Percentiles rank a stretch among this genome's conserved stretches.
Evolutionary conservation across 805 yeast species (phyloP).

Genomic region (Ogataea saltuana): DNA sequence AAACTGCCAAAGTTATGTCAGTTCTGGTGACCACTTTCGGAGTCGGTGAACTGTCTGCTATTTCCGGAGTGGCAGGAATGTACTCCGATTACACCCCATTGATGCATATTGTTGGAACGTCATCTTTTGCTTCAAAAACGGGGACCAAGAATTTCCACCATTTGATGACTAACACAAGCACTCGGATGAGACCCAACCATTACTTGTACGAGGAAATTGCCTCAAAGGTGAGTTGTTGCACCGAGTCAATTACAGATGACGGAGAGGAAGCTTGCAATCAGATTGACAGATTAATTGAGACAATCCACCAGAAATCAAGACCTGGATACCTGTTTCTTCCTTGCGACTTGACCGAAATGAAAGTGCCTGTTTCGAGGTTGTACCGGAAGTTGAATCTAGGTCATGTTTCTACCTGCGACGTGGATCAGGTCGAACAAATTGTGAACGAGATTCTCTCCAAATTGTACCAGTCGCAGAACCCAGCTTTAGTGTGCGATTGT

Average conservation of each 20-base stretch:
- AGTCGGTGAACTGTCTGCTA: constrained; percentile 53
- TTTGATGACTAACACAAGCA: constrained; percentile 52
- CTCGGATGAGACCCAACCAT: constrained; percentile 62
- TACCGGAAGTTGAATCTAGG: constrained; percentile 30
- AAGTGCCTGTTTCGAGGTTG: constrained; percentile 41
- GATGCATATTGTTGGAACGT: constrained; percentile 53
- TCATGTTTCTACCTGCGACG: constrained; percentile 20
- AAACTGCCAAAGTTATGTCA: constrained; percentile 35
- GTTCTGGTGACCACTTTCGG: constrained; percentile 51
- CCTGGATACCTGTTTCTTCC: constrained; percentile 89
- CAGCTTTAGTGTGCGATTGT: constrained; percentile 45
- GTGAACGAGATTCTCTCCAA: constrained; percentile 36
- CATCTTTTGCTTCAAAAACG: constrained; percentile 23
- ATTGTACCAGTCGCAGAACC: constrained; percentile 39
- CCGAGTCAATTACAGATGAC: constrained; percentile 48
- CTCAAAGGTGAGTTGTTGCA: constrained; percentile 52
- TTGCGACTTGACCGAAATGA: constrained; percentile 62
- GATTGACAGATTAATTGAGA: constrained; percentile 65
- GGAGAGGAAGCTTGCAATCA: constrained; percentile 53
- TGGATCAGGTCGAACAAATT: constrained; percentile 23
- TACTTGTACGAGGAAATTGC: constrained; percentile 65
- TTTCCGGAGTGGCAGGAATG: constrained; percentile 51
- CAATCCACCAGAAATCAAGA: constrained; percentile 57
- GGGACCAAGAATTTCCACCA: constrained; percentile 49
- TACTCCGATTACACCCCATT: constrained; percentile 49